Percentiles rank a stretch among this genome's conserved stretches.
Conservation (phyloP, 352 stramenopile genomes). For the Phytopythium vexans region DNA sequence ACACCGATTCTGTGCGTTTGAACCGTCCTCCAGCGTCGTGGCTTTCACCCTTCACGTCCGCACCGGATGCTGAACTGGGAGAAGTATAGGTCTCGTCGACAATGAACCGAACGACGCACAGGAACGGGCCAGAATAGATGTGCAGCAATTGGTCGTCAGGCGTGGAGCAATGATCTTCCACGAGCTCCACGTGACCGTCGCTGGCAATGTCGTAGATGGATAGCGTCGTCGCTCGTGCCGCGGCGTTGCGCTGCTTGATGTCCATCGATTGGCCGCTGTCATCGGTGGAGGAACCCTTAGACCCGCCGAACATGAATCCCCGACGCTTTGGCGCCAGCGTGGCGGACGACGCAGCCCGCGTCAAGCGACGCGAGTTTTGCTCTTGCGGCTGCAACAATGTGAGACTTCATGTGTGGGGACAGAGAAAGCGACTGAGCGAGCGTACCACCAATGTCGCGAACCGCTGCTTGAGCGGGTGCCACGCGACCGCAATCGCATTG, state of each 20-base stretch:
- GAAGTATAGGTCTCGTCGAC: slow-evolving; percentile 7
- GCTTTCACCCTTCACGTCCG: slow-evolving; percentile 11
- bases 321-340: slow-evolving; percentile 39
- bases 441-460: slow-evolving; percentile 20
- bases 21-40: slow-evolving; percentile 35
- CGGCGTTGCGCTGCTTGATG: slow-evolving; percentile 27
- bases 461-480: slow-evolving; percentile 42
- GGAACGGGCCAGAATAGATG: slow-evolving; percentile 64
- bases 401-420: background rate
- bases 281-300: slow-evolving; percentile 19
- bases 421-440: background rate
- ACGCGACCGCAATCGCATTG: slow-evolving; percentile 60
- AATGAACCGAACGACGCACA: slow-evolving; percentile 63
- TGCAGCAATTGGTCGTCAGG: slow-evolving; percentile 60
- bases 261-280: slow-evolving; percentile 20
- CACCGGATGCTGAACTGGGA: background rate
- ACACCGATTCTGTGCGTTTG: slow-evolving; percentile 51
- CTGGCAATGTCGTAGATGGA: slow-evolving; percentile 28
- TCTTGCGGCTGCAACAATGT: slow-evolving; percentile 47
- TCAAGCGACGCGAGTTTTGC: slow-evolving; percentile 33
- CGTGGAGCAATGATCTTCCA: slow-evolving; percentile 45
- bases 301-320: slow-evolving; percentile 65
- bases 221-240: slow-evolving; percentile 36
- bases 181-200: slow-evolving; percentile 43
- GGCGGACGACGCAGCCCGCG: slow-evolving; percentile 27